These are phyloP conservation scores for Kokia cookei DNA, from an alignment of 441 rosid species.

Conservation along the genomic window DNA sequence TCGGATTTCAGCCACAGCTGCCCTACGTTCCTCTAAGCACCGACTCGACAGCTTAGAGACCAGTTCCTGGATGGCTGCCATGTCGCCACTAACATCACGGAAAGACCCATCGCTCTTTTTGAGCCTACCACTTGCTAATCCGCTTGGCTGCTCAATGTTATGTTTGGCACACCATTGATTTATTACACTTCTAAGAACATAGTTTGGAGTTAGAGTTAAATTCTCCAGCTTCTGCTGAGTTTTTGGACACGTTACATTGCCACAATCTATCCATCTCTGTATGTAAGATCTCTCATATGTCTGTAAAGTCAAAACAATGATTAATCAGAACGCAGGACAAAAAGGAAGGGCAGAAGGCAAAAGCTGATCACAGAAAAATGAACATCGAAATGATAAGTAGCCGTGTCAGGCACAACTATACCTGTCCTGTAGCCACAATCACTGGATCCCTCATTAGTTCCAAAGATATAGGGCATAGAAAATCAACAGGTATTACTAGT, in stretches of 20 bases:
- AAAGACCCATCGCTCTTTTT: slow-evolving; percentile 62
- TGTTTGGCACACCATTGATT: slow-evolving; percentile 74
- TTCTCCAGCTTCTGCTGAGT: slow-evolving; percentile 89
- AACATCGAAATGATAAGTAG: neutral
- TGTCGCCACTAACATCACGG: slow-evolving; percentile 61
- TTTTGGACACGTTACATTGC: slow-evolving; percentile 84
- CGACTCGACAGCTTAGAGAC: slow-evolving; percentile 62
- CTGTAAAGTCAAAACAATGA: slow-evolving; percentile 34
- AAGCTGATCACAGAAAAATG: neutral
- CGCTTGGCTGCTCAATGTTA: slow-evolving; percentile 69
- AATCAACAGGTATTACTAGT: slow-evolving; percentile 64
- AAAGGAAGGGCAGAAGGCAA: neutral
- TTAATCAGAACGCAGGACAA: slow-evolving; percentile 16
- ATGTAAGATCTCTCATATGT: slow-evolving; percentile 96
- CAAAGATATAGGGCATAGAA: slow-evolving; percentile 77
- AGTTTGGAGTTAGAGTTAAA: slow-evolving; percentile 75
- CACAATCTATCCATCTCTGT: slow-evolving; percentile 94
- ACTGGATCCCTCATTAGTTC: slow-evolving; percentile 95
- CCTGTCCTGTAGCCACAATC: slow-evolving; percentile 94
- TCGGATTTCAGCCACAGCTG: slow-evolving; percentile 65
- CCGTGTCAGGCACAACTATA: slow-evolving; percentile 12
- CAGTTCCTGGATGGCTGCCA: slow-evolving; percentile 62
- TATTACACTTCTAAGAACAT: slow-evolving; percentile 80
- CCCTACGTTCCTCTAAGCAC: slow-evolving; percentile 46
- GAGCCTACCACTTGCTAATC: slow-evolving; percentile 47